phyloP scores from a whole-genome alignment of 2,329 filamentous ascomycete genomes.

The Cercospora canescens region DNA sequence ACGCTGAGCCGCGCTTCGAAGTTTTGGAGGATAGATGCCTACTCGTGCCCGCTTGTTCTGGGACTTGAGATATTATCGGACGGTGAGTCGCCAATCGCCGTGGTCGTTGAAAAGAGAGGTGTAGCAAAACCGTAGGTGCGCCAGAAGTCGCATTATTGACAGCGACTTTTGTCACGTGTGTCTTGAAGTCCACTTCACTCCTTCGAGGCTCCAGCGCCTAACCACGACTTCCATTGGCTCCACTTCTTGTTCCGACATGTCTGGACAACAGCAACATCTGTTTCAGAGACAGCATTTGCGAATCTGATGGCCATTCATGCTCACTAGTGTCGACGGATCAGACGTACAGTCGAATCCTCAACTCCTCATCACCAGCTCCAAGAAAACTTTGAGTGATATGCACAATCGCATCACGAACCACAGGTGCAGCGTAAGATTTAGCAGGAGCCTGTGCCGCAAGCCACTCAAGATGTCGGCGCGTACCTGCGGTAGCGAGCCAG shows the following conservation, averaged over 20 bases:
- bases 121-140: not conserved
- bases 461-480: constrained; percentile 2
- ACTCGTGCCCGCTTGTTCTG: not conserved
- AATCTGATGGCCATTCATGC: constrained; percentile 7
- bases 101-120: not conserved
- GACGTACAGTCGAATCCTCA: not conserved
- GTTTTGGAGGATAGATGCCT: too few species aligned
- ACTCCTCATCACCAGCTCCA: not conserved
- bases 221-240: constrained; percentile 5
- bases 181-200: not conserved
- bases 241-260: not conserved
- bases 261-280: constrained; percentile 7
- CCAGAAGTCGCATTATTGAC: not conserved
- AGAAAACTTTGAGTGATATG: not conserved
- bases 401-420: not conserved
- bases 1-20: too few species aligned
- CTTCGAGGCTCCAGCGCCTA: constrained; percentile 6
- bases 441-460: not conserved
- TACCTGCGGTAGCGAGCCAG: not conserved
- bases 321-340: not conserved
- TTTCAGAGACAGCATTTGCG: constrained; percentile 10
- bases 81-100: not conserved
- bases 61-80: not conserved
- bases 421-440: constrained; percentile 4
- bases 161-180: not conserved